Conservation (phyloP, 495 filamentous ascomycete genomes). For the Tetracladium setigerum region DNA sequence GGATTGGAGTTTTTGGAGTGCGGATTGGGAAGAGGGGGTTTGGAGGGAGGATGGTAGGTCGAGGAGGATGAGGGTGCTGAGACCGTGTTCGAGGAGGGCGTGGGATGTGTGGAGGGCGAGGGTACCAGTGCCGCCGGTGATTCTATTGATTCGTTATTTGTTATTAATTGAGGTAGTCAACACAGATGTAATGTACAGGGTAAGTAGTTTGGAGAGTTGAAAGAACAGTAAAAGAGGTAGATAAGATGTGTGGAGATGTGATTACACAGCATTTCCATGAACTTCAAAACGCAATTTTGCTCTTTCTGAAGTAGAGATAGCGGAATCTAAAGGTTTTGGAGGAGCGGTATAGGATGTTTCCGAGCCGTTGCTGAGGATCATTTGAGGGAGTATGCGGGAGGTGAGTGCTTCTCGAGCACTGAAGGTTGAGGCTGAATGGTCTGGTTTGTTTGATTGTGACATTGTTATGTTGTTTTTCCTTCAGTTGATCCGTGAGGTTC, state of each 20-base stretch:
- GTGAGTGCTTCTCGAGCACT: conserved; percentile 23
- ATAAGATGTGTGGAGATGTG: background rate
- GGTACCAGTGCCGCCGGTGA: conserved; percentile 66
- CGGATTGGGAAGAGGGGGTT: conserved; percentile 28
- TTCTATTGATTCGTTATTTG: conserved; percentile 19
- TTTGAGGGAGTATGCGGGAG: conserved; percentile 41
- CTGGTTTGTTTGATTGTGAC: too few species aligned
- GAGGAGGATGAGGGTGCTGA: conserved; percentile 51
- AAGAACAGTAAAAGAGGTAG: background rate
- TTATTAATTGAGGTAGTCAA: too few species aligned
- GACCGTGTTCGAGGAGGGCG: conserved; percentile 67
- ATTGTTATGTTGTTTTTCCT: too few species aligned
- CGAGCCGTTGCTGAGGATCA: conserved; percentile 46
- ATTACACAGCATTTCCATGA: conserved; percentile 50
- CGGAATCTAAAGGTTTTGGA: conserved; percentile 36
- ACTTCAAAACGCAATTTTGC: conserved; percentile 53
- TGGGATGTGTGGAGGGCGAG: conserved; percentile 50
- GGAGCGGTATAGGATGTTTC: conserved; percentile 34
- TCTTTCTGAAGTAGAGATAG: conserved; percentile 35
- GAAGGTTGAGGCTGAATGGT: too few species aligned
- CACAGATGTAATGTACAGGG: too few species aligned
- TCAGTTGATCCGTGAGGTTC: too few species aligned
- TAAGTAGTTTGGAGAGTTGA: too few species aligned
- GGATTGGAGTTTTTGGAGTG: conserved; percentile 32
- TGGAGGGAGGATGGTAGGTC: conserved; percentile 37